Conservation (phyloP, 495 filamentous ascomycete genomes). For the Penicillium paxilli region DNA sequence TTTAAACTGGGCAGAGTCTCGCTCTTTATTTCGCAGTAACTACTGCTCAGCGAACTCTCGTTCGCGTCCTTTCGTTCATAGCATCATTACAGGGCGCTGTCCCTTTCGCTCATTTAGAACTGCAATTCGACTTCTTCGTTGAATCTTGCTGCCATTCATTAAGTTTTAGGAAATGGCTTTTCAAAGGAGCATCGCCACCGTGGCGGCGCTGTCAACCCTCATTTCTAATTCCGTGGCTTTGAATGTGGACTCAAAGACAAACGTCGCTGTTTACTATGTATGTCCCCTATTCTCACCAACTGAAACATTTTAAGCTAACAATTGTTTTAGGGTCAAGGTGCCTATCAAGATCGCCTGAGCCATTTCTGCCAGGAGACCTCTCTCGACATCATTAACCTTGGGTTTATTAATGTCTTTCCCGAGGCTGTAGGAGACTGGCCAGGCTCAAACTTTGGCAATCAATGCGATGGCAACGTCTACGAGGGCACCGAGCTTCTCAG, state of each 20-base stretch:
- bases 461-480: slow-evolving; percentile 56
- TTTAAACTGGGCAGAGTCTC: background rate
- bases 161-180: slow-evolving; percentile 32
- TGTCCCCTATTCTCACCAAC: background rate
- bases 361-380: slow-evolving; percentile 58
- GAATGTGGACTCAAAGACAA: slow-evolving; percentile 47
- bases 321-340: slow-evolving; percentile 49
- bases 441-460: slow-evolving; percentile 65
- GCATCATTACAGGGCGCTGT: slow-evolving; percentile 6
- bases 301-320: background rate
- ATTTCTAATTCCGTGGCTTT: slow-evolving; percentile 46
- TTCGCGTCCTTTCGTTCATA: slow-evolving; percentile 48
- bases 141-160: slow-evolving; percentile 25
- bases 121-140: slow-evolving; percentile 4
- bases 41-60: background rate
- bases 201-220: slow-evolving; percentile 30
- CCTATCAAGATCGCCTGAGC: slow-evolving; percentile 44
- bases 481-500: slow-evolving; percentile 35
- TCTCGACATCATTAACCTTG: slow-evolving; percentile 68
- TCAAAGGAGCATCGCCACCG: slow-evolving; percentile 25
- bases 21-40: background rate
- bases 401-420: slow-evolving; percentile 66
- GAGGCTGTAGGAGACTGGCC: slow-evolving; percentile 53
- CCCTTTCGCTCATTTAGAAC: slow-evolving; percentile 20
- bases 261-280: slow-evolving; percentile 69